Conservation (phyloP, 169 alveolate genomes). For the Cryptosporidium xiaoi region DNA sequence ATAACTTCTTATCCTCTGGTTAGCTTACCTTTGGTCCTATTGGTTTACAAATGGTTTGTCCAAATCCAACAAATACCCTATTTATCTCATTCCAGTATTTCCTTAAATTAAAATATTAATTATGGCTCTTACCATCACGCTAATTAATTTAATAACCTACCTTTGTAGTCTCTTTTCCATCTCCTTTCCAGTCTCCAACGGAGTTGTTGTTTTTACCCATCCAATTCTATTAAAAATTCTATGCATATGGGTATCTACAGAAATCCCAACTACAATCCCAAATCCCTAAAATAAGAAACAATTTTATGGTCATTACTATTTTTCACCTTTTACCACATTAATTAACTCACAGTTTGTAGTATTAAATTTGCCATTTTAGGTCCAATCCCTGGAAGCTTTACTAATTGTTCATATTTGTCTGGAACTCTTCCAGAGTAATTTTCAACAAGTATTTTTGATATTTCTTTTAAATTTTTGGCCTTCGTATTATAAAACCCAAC, state of each 20-base stretch:
- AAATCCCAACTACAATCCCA: slow-evolving; percentile 88
- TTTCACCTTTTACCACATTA: too few species aligned
- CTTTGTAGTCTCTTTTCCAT: slow-evolving; percentile 89
- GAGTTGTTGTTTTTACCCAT: slow-evolving; percentile 93
- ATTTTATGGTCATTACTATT: background rate
- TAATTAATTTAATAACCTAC: slow-evolving; percentile 7
- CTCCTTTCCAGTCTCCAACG: slow-evolving; percentile 89
- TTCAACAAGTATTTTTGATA: slow-evolving; percentile 85
- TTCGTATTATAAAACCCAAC: slow-evolving; percentile 94
- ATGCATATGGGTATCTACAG: slow-evolving; percentile 94
- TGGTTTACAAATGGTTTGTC: slow-evolving; percentile 93
- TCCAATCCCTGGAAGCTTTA: slow-evolving; percentile 94
- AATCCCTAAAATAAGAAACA: slow-evolving; percentile 77
- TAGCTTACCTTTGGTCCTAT: slow-evolving; percentile 78
- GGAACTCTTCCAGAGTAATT: slow-evolving; percentile 92
- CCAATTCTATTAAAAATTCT: slow-evolving; percentile 91
- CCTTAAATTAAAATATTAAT: slow-evolving; percentile 1
- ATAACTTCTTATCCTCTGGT: too few species aligned
- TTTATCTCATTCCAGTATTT: slow-evolving; percentile 92
- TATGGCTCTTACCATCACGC: background rate
- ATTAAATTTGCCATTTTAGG: slow-evolving; percentile 93
- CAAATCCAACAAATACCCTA: slow-evolving; percentile 94
- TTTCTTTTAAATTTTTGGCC: slow-evolving; percentile 89
- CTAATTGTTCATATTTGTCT: slow-evolving; percentile 85
- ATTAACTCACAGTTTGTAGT: slow-evolving; percentile 85